These are phyloP conservation scores for Fonsecaea multimorphosa DNA, from an alignment of 2,329 filamentous ascomycete species.

Conservation along the genomic window DNA sequence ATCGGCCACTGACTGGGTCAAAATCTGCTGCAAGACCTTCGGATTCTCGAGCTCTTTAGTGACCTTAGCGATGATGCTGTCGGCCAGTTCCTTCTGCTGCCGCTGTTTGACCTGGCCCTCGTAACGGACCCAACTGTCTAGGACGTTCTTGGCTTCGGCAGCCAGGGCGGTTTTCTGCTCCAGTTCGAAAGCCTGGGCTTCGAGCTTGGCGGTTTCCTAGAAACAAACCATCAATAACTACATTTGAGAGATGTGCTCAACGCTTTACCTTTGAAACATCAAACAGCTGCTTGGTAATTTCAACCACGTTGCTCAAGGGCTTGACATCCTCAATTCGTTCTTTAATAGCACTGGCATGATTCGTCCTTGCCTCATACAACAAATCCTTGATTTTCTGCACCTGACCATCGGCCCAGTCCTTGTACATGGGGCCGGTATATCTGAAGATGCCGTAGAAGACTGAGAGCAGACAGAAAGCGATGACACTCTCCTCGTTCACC, in stretches of 20 bases:
- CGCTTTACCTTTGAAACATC: constrained; percentile 90
- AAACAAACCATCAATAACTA: not conserved
- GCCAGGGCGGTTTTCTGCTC: constrained; percentile 95
- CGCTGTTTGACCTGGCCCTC: constrained; percentile 98
- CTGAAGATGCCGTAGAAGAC: constrained; percentile 93
- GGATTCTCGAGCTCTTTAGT: constrained; percentile 99
- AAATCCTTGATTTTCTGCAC: constrained; percentile 92
- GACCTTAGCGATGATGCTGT: constrained; percentile 94
- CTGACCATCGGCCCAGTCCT: constrained; percentile 87
- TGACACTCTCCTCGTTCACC: constrained; percentile 97
- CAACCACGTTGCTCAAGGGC: constrained; percentile 92
- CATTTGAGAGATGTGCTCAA: not conserved
- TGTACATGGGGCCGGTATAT: constrained; percentile 90
- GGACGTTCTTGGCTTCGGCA: constrained; percentile 88
- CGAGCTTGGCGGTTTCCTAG: constrained; percentile 94
- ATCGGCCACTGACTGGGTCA: constrained; percentile 94
- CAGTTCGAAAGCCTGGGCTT: constrained; percentile 94
- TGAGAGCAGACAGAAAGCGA: constrained; percentile 87
- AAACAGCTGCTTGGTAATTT: constrained; percentile 96
- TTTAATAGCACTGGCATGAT: constrained; percentile 96
- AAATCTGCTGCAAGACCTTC: constrained; percentile 94
- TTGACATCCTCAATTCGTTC: constrained; percentile 90
- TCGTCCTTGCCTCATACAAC: constrained; percentile 88
- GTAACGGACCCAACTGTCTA: constrained; percentile 99
- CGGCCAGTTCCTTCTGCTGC: constrained; percentile 94